These are phyloP conservation scores for Noccaea caerulescens DNA, from an alignment of 345 rosid genomes.

Conservation along the genomic window DNA sequence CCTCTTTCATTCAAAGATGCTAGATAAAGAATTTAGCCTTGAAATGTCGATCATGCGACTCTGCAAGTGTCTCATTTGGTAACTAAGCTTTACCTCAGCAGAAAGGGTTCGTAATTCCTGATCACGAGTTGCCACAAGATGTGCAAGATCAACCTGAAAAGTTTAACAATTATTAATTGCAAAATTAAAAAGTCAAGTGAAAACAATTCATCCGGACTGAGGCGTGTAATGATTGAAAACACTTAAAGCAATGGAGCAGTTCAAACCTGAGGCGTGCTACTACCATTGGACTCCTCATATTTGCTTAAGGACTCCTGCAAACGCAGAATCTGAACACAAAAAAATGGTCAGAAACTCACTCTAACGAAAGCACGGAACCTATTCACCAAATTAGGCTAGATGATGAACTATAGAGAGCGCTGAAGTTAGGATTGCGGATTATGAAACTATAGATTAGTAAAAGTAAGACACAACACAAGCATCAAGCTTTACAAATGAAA, in stretches of 20 bases:
- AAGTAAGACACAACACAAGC: conserved; percentile 22
- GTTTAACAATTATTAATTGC: conserved; percentile 5
- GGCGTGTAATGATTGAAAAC: no score
- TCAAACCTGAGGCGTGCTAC: conserved; percentile 87
- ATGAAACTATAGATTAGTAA: conserved; percentile 14
- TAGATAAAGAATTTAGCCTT: not conserved
- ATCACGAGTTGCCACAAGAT: conserved; percentile 91
- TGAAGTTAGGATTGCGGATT: not conserved
- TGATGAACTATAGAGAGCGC: conserved; percentile 10
- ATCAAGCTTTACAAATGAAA: conserved; percentile 18
- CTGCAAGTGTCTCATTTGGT: conserved; percentile 29
- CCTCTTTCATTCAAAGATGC: conserved; percentile 11
- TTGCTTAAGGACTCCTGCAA: conserved; percentile 91
- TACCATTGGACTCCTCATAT: conserved; percentile 81
- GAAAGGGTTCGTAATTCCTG: conserved; percentile 90
- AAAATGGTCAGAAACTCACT: conserved; percentile 16
- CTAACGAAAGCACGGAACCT: not conserved
- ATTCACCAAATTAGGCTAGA: not conserved
- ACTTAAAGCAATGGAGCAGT: conserved; percentile 15
- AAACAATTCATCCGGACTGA: not conserved
- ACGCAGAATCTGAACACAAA: conserved; percentile 70
- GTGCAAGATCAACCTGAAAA: conserved; percentile 93
- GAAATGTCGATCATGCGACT: not conserved
- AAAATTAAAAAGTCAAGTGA: conserved; percentile 8
- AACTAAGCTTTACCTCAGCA: conserved; percentile 71